Percentiles rank a stretch among this genome's conserved stretches.
phyloP scores from a whole-genome alignment of 257 asterid species.

The Catharanthus roseus region DNA sequence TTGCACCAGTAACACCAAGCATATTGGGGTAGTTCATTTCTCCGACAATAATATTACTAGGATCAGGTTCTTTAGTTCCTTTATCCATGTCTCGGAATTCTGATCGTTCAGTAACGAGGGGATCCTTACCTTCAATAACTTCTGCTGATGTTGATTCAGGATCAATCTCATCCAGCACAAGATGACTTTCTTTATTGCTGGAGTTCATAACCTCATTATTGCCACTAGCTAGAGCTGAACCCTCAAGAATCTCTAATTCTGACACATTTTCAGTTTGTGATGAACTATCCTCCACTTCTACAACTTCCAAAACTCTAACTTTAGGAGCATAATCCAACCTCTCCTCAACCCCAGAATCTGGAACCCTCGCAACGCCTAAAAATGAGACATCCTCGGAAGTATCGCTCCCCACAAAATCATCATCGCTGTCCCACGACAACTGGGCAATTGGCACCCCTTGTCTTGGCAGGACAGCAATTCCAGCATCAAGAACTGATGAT shows the following conservation, averaged over 20 bases:
- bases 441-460: conserved; percentile 52
- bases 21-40: conserved; percentile 13
- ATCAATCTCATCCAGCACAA: conserved; percentile 19
- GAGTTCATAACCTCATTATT: conserved; percentile 21
- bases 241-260: conserved; percentile 39
- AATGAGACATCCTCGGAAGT: conserved; percentile 40
- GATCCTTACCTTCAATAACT: conserved; percentile 24
- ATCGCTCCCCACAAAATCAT: conserved; percentile 49
- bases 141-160: conserved; percentile 17
- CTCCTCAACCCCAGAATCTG: conserved; percentile 30
- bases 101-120: conserved; percentile 24
- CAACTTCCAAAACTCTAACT: conserved; percentile 37
- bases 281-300: conserved; percentile 34
- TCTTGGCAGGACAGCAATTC: conserved; percentile 16
- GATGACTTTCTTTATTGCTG: conserved; percentile 26
- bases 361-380: conserved; percentile 35
- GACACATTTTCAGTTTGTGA: conserved; percentile 22
- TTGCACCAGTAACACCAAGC: conserved; percentile 13
- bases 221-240: conserved; percentile 16
- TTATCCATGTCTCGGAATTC: conserved; percentile 17
- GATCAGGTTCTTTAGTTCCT: conserved; percentile 24
- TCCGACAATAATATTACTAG: conserved; percentile 5
- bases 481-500: conserved; percentile 18
- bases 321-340: conserved; percentile 42
- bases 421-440: conserved; percentile 59